Evolutionary conservation across 768 basidiomycete genomes (phyloP), one percentile per base, ranked within the genome.

Genomic region (Dioszegia hungarica): DNA sequence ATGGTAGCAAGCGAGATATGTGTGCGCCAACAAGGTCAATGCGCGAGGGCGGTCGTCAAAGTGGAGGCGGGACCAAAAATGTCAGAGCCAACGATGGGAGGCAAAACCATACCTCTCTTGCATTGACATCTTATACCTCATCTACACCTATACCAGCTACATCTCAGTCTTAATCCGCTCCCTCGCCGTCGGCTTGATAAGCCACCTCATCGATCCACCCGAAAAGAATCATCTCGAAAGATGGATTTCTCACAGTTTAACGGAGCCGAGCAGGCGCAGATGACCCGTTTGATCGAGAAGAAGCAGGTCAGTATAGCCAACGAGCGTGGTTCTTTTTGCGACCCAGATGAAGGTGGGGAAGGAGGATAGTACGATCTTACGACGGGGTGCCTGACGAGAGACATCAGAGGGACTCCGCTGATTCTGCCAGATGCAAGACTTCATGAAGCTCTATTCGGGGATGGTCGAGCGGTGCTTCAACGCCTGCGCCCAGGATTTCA

Each of bases 391-490:
- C n/a, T n/a, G n/a, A n/a, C n/a, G n/a, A n/a, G n/a, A n/a, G n/a
- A n/a, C n/a, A n/a, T n/a, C n/a, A n/a, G n/a, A n/a, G n/a, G n/a
- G n/a, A n/a, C 31, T 33, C 8, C 14, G 31, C 31, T 33, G 31
- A 33, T 14, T 14, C 31, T 33, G 31, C 31, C 50, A 98, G 93
- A 94, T 99, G 92, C 90, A 94, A 82, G 94, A 98, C 80, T 98
- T 99, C 72, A 81, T 99, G 81, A 83, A 82, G 72, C 86, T 98
- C 78, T 98, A 99, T 78, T 88, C 90, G 22, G 87, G 85, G 72
- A 83, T 99, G 54, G 91, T 93, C 29, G 94, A 98, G 75, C 86
- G 89, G 66, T 99, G 94, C 77, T 99, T 99, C 82, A 90, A 81
- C 67, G 81, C 89, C 14, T 99, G 94, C 75, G 87, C 87, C 70